Base-by-base conservation (phyloP, 169 alveolate genomes). In the Eimeria falciformis region DNA sequence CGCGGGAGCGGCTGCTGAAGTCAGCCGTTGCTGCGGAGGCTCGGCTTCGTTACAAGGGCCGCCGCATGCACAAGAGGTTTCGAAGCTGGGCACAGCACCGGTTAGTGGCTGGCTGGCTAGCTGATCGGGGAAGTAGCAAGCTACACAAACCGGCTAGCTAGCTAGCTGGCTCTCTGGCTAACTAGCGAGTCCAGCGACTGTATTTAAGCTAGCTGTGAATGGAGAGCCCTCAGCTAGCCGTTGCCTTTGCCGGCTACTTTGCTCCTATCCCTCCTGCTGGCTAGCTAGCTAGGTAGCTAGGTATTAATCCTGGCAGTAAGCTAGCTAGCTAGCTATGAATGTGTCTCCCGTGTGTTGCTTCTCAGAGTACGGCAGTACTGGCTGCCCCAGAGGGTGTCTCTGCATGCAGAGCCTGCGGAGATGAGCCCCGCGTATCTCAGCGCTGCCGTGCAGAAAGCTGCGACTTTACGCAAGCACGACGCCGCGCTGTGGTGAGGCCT, bases 1-100 rank as follows among this genome's bases (percentile, higher is more conserved):
- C 97, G 77, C 95, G 98, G 66, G 98, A 96, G 78, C 95, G 96
- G 71, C 95, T 94, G 6, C 95, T 96, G 23, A 45, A 87, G 37
- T 94, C 95, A 45, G 96, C 97, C 18, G 78, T 95, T n/a, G 91
- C 95, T 62, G 94, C 95, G 45, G 98, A 96, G 79, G 94, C 97
- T 21, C 90, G 95, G 29, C 87, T 96, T 62, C 92, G 95, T 25
- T 93, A 94, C 75, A 94, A 93, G 18, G 98, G 97, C 6, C 91
- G 95, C 11, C 95, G 97, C 87, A 93, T 96, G 94, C 98, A 96
- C 87, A 96, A 96, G 71, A 94, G 98, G 21, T 96, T 96, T 90
- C 97, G 98, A 3, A 95, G 97, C 27, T 96, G 98, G 98, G 92
- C 98, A 21, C 98, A 96, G 91, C 98, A 96, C 85, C 71, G 96